Evolutionary conservation across 192 early-diverging fungal genomes (phyloP), one percentile per base, ranked within the genome.

Genomic region (Endogone sp.): DNA sequence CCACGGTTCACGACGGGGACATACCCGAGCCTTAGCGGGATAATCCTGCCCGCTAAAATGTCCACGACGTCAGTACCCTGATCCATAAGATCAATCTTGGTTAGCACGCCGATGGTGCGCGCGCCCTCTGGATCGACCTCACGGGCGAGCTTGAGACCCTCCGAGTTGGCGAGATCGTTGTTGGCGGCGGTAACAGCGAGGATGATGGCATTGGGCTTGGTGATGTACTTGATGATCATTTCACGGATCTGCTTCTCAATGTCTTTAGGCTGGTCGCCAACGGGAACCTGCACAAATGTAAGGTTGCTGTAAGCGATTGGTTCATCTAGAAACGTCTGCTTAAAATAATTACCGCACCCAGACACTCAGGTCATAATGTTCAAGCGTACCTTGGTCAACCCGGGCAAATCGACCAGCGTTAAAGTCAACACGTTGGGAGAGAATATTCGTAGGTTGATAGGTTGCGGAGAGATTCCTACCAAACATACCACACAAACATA

Each of bases 71-170:
- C 98, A 20, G 98, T 99, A 32, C 98, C 98, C 77, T 88, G 84
- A 82, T 99, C 98, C 98, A 99, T 99, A 67, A 99, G 83, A 80
- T 99, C 98, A 66, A 99, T 86, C 81, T 99, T 99, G 71, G 98
- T 99, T 81, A 99, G 84, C 31, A 99, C 98, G 69, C 98, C 98
- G 75, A 99, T 98, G 4, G 98, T 99, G 62, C 98, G 88, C 27
- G 95, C 82, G n/a, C 86, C 98, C 63, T 99, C 98, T 3, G 97
- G 96, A 70, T 99, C 98, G n/a, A 97, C 93, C 77, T 99, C 96
- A 29, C 98, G 87, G 8, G 98, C 98, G 20, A 99, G 79, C 79
- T 97, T 96, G 66, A 99, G 83, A n/a, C 98, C 98, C 75, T 99
- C 97, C 10, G 95, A 98, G 84, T 99, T 99, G 71, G 98, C 98